Evolutionary conservation across 768 basidiomycete genomes (phyloP).

Genomic region (Favolaschia claudopus): DNA sequence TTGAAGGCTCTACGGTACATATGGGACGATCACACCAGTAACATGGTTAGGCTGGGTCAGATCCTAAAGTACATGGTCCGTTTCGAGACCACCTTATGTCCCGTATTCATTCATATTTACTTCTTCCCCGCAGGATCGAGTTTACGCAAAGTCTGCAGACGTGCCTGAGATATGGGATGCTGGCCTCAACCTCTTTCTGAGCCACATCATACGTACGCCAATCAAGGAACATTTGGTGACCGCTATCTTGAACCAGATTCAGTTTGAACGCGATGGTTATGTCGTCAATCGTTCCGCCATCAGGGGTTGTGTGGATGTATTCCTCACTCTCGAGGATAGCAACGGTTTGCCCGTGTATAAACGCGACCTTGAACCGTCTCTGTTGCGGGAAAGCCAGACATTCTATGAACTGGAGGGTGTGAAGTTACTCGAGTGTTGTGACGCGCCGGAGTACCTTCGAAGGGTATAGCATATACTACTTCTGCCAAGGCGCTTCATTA

Average conservation of each 20-base stretch:
- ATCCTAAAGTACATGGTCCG: conserved; percentile 96
- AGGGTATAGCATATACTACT: conserved; percentile 58
- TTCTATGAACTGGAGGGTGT: conserved; percentile 85
- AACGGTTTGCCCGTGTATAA: conserved; percentile 75
- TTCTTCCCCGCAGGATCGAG: conserved; percentile 75
- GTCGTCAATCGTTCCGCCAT: conserved; percentile 91
- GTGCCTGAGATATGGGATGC: conserved; percentile 85
- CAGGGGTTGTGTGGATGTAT: conserved; percentile 87
- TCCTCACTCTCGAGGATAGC: conserved; percentile 69
- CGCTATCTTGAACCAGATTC: conserved; percentile 87
- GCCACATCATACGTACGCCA: conserved; percentile 78
- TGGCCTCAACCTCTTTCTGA: conserved; percentile 83
- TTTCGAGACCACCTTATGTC: conserved; percentile 10
- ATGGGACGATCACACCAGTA: conserved; percentile 93
- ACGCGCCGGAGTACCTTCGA: conserved; percentile 83
- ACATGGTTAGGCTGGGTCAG: conserved; percentile 88
- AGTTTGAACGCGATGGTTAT: conserved; percentile 90
- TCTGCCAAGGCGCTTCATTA: background rate
- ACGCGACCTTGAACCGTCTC: conserved; percentile 81
- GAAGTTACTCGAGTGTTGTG: conserved; percentile 72
- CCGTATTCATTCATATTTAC: conserved; percentile 14
- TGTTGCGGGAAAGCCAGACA: conserved; percentile 76
- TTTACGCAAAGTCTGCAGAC: conserved; percentile 76
- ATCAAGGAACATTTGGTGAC: conserved; percentile 85
- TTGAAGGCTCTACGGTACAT: conserved; percentile 83